Evolutionary conservation across 179 eudicot genomes (phyloP).

Genomic region (Pouteria campechiana): DNA sequence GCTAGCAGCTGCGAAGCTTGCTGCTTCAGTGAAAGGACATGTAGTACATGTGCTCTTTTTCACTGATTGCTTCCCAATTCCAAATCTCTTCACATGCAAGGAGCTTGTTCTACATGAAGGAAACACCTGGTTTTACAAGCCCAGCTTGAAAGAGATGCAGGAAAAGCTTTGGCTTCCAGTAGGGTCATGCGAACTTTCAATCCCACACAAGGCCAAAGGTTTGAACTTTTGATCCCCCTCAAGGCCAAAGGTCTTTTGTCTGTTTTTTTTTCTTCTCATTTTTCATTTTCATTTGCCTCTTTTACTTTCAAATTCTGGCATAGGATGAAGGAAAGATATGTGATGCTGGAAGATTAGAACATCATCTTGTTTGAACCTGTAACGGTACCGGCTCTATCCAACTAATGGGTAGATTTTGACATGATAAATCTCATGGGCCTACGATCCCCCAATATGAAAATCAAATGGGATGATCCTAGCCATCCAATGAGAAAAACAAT

Average conservation of each 20-base stretch:
- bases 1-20: constrained; percentile 59
- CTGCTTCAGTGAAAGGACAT: constrained; percentile 50
- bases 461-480: too few relatives aligned
- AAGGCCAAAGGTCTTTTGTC: neutral
- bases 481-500: too few relatives aligned
- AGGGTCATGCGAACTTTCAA: constrained; percentile 86
- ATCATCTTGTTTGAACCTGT: too few relatives aligned
- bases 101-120: constrained; percentile 57
- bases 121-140: constrained; percentile 61
- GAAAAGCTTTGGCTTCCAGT: constrained; percentile 66
- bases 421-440: too few relatives aligned
- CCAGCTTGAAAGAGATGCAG: constrained; percentile 41
- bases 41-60: constrained; percentile 53
- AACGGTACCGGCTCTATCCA: too few relatives aligned
- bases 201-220: constrained; percentile 64
- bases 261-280: neutral
- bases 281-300: neutral
- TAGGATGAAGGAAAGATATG: too few relatives aligned
- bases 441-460: too few relatives aligned
- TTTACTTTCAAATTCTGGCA: neutral
- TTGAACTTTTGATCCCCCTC: neutral
- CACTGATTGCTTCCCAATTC: constrained; percentile 59
- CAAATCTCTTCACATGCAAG: constrained; percentile 71
- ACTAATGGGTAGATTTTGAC: too few relatives aligned
- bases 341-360: too few relatives aligned